Conservation (phyloP, 2,329 filamentous ascomycete genomes). For the Grosmannia serpens region DNA sequence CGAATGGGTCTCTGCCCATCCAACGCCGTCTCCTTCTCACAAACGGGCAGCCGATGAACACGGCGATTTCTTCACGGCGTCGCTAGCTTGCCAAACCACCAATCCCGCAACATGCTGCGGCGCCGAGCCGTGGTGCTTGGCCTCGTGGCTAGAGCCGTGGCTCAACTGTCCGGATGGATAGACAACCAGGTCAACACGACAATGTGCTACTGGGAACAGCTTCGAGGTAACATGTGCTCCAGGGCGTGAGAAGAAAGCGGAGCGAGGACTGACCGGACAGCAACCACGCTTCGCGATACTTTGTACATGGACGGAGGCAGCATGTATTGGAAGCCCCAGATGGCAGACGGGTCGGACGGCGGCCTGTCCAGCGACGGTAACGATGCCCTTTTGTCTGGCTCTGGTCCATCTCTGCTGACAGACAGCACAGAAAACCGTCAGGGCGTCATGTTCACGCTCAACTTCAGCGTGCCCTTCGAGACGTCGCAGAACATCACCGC, state of each 20-base stretch:
- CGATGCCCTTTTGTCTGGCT: conserved; percentile 11
- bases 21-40: neutral
- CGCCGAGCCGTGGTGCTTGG: conserved; percentile 10
- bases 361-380: conserved; percentile 27
- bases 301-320: conserved; percentile 55
- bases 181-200: conserved; percentile 41
- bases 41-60: no score
- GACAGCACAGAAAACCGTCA: conserved; percentile 33
- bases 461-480: conserved; percentile 46
- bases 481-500: conserved; percentile 39
- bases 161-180: conserved; percentile 38
- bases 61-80: neutral
- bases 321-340: conserved; percentile 39
- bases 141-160: conserved; percentile 20
- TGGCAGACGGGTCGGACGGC: conserved; percentile 29
- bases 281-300: conserved; percentile 46
- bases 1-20: neutral
- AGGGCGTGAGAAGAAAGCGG: neutral
- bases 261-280: conserved; percentile 22
- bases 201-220: conserved; percentile 46
- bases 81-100: neutral
- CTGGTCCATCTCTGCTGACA: neutral
- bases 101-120: neutral
- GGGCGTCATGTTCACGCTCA: conserved; percentile 44
- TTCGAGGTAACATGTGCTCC: conserved; percentile 23